These are phyloP conservation scores for Blumeria hordei DNA, from an alignment of 2,329 filamentous ascomycete genomes.

Conservation along the genomic window DNA sequence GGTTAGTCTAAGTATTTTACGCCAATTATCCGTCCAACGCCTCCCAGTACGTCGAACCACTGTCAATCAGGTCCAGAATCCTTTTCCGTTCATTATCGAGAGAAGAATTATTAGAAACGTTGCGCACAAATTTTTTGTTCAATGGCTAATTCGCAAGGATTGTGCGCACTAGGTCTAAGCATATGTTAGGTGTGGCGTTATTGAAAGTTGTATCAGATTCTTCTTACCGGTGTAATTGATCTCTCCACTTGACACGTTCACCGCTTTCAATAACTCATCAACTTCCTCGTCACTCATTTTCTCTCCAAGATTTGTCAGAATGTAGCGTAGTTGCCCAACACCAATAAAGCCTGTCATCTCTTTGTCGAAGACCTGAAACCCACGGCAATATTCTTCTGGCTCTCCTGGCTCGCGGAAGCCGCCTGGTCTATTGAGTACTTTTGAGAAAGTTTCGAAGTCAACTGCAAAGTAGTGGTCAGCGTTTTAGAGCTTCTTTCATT, in stretches of 20 bases:
- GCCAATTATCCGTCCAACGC: too few relatives aligned
- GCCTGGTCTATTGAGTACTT: constrained; percentile 87
- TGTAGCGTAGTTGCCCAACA: constrained; percentile 92
- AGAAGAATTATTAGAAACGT: too few relatives aligned
- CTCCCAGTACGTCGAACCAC: too few relatives aligned
- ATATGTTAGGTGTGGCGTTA: neutral
- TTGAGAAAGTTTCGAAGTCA: constrained; percentile 93
- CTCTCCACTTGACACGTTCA: constrained; percentile 87
- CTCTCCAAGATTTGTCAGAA: constrained; percentile 92
- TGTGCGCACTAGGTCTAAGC: constrained; percentile 49
- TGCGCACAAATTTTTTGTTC: too few relatives aligned
- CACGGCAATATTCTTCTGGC: constrained; percentile 93
- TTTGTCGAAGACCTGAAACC: constrained; percentile 98
- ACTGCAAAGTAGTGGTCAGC: constrained; percentile 26
- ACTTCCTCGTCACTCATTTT: constrained; percentile 99
- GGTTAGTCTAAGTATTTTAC: too few relatives aligned
- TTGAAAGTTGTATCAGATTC: neutral
- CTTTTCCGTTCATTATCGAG: too few relatives aligned
- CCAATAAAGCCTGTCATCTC: constrained; percentile 96
- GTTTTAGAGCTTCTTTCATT: neutral
- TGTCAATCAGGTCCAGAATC: too few relatives aligned
- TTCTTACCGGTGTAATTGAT: constrained; percentile 81
- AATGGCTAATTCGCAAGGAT: constrained; percentile 53
- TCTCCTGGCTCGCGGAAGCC: constrained; percentile 97
- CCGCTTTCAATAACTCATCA: constrained; percentile 92